These are phyloP conservation scores for Artemisia argyi DNA, from an alignment of 129 eudicot species.

Conservation along the genomic window DNA sequence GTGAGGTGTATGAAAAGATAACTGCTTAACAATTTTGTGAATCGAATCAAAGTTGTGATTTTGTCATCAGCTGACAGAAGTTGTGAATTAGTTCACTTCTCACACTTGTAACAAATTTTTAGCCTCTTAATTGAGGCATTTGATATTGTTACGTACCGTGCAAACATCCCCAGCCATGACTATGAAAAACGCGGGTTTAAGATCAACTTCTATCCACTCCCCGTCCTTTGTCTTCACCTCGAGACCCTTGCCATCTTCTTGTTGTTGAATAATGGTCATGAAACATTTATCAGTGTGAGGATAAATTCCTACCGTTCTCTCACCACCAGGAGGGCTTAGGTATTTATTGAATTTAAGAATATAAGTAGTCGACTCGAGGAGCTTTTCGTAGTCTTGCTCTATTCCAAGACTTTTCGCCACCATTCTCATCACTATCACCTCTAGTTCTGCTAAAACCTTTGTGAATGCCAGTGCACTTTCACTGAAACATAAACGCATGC, in stretches of 20 bases:
- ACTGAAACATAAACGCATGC: slow-evolving; percentile 5
- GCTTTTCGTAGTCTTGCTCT: slow-evolving; percentile 26
- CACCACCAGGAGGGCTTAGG: slow-evolving; percentile 23
- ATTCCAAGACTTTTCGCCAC: slow-evolving; percentile 42
- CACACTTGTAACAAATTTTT: no score
- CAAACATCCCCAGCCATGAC: slow-evolving; percentile 57
- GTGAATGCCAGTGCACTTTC: slow-evolving; percentile 20
- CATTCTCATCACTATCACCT: slow-evolving; percentile 43
- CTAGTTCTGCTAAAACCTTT: slow-evolving; percentile 32
- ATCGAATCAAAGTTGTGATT: no score
- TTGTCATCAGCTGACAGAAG: no score
- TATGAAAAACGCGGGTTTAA: slow-evolving; percentile 39
- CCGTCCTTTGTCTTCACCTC: slow-evolving; percentile 41
- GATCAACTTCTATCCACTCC: slow-evolving; percentile 48
- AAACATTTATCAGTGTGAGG: slow-evolving; percentile 54
- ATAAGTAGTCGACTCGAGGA: slow-evolving; percentile 28
- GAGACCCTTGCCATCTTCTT: slow-evolving; percentile 39
- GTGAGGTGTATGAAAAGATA: no score
- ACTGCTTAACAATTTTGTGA: no score
- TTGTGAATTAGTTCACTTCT: no score
- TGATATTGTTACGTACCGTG: slow-evolving; percentile 25
- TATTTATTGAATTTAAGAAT: slow-evolving; percentile 38
- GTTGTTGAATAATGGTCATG: slow-evolving; percentile 43
- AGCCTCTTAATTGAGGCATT: no score
- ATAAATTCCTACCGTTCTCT: slow-evolving; percentile 28